Evolutionary conservation across 2,329 filamentous ascomycete species (phyloP).

Genomic region (Fusarium brevicatenulatum): DNA sequence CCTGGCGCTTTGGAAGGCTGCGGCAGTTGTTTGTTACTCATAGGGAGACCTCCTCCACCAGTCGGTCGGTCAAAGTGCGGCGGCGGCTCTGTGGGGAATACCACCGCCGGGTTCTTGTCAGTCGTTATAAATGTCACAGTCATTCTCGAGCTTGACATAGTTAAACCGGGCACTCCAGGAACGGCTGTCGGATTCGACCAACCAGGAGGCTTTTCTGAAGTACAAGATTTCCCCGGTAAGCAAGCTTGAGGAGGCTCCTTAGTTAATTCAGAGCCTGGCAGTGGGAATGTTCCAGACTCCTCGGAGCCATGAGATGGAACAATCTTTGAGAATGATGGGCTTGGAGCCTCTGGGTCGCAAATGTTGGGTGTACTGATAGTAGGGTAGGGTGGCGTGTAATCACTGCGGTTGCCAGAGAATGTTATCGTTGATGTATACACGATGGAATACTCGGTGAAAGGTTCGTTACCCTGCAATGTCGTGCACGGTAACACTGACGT

Average conservation of each 20-base stretch:
- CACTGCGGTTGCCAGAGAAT: constrained; percentile 55
- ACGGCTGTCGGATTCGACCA: constrained; percentile 8
- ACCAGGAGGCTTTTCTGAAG: not conserved
- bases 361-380: constrained; percentile 53
- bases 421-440: constrained; percentile 62
- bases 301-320: not conserved
- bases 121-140: constrained; percentile 61
- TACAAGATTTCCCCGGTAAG: constrained; percentile 5
- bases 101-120: constrained; percentile 65
- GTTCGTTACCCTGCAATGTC: constrained; percentile 42
- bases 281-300: not conserved
- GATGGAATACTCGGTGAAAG: constrained; percentile 55
- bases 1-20: constrained; percentile 4
- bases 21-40: constrained; percentile 38
- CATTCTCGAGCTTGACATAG: constrained; percentile 21
- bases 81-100: constrained; percentile 52
- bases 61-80: constrained; percentile 52
- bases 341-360: constrained; percentile 46
- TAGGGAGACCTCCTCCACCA: not conserved
- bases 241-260: constrained; percentile 24
- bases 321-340: not conserved
- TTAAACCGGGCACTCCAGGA: constrained; percentile 17
- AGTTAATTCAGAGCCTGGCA: constrained; percentile 5
- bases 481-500: constrained; percentile 48
- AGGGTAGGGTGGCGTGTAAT: constrained; percentile 60